Conservation (phyloP, 1,139 yeast species). For the Hyphopichia burtonii region DNA sequence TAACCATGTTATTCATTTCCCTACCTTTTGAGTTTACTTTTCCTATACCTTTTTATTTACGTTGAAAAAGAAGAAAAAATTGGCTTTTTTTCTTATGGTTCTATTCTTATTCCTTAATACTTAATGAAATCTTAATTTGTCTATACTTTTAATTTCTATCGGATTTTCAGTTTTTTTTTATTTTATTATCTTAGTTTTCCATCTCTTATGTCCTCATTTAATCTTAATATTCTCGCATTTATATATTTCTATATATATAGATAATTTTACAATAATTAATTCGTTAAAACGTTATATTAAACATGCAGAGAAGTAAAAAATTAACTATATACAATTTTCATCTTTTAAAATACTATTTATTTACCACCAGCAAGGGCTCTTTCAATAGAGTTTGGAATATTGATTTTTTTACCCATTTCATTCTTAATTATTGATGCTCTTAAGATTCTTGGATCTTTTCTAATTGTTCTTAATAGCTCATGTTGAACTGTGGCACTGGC, state of each 20-base stretch:
- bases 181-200: neutral
- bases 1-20: neutral
- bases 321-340: neutral
- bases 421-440: constrained; percentile 74
- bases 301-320: neutral
- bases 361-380: constrained; percentile 10
- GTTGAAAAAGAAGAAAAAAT: neutral
- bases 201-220: neutral
- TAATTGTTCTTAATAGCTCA: constrained; percentile 76
- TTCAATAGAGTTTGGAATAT: constrained; percentile 53
- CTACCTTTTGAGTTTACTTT: neutral
- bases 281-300: neutral
- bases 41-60: neutral
- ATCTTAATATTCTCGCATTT: neutral
- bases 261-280: neutral
- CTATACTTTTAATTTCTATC: neutral
- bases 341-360: too few species aligned
- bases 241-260: neutral
- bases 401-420: constrained; percentile 54
- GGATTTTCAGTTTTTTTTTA: neutral
- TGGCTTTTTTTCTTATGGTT: too few species aligned
- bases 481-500: constrained; percentile 82
- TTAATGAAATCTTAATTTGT: constrained; percentile 1
- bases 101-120: neutral
- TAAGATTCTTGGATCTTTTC: constrained; percentile 86